Evolutionary conservation across 306 rosid genomes (phyloP).

Genomic region (Corylus avellana): DNA sequence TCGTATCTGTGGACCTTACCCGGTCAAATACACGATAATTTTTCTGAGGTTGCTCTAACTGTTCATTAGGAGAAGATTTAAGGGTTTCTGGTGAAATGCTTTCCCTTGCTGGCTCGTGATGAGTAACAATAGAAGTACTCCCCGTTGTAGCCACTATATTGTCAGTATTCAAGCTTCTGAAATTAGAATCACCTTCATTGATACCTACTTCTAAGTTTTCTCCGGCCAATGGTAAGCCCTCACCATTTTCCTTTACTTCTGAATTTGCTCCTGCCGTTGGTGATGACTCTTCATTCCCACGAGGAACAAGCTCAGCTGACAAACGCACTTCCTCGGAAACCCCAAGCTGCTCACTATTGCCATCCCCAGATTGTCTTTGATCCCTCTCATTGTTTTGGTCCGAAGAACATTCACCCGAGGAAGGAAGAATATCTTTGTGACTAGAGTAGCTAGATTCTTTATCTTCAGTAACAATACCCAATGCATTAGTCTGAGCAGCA

Average conservation of each 20-base stretch:
- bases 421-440: slow-evolving; percentile 36
- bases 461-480: slow-evolving; percentile 30
- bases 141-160: slow-evolving; percentile 23
- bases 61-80: slow-evolving; percentile 38
- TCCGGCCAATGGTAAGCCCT: slow-evolving; percentile 24
- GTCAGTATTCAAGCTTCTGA: slow-evolving; percentile 38
- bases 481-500: slow-evolving; percentile 36
- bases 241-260: slow-evolving; percentile 29
- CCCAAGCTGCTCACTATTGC: slow-evolving; percentile 35
- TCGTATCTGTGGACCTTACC: slow-evolving; percentile 34
- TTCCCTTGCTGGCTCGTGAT: slow-evolving; percentile 28
- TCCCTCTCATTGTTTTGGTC: slow-evolving; percentile 34
- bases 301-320: slow-evolving; percentile 38
- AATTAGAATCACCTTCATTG: slow-evolving; percentile 34
- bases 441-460: slow-evolving; percentile 28
- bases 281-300: slow-evolving; percentile 46
- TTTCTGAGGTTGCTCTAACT: slow-evolving; percentile 36
- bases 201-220: slow-evolving; percentile 36
- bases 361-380: slow-evolving; percentile 26
- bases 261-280: slow-evolving; percentile 22
- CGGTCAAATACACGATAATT: slow-evolving; percentile 25
- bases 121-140: slow-evolving; percentile 36
- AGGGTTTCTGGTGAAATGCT: slow-evolving; percentile 32
- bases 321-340: slow-evolving; percentile 38
- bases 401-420: slow-evolving; percentile 40